Evolutionary conservation across 306 rosid species (phyloP), one percentile per base, ranked within the genome.

Genomic region (Alnus glutinosa): DNA sequence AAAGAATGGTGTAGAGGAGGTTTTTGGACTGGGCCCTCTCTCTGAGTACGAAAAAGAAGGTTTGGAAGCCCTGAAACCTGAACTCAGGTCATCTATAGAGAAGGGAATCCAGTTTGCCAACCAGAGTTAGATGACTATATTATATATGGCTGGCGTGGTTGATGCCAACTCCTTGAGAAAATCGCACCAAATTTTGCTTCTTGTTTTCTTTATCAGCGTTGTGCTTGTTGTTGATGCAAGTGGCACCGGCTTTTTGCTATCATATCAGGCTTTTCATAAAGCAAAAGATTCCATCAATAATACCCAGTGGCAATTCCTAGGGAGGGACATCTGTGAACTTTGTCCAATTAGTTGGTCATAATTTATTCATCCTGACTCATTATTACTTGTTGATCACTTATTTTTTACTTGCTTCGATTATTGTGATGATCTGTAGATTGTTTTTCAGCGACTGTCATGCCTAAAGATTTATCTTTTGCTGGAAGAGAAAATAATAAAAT

Each of bases 41-140:
- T 86, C 98, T 2, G 98, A 90, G 82, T 95, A 19, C 48, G 98
- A 92, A 77, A 83, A 92, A 70, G 86, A 95, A 84, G 91, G 92
- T 71, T 86, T 95, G 81, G 93, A 92, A 66, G 87, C 18, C 73
- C 93, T 95, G 16, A 95, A 84, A 84, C 57, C 93, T 19, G 98
- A 95, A 86, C 97, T 95, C 63, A 63, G 58, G 77, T 10, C 94
- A 30, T 95, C 98, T 9, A 95, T 95, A 51, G 98, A 95, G 85
- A 95, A 95, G 88, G 98, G 98, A 80, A 85, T 95, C 85, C 81
- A 88, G 83, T 95, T 92, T 54, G 98, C 92, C 78, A 83, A 84
- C 81, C 81, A 83, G 81, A 81, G 72, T 85, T 90, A 89, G 86
- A 61, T 73, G 67, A 57, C 54, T 74, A n/a, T 58, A 64, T 47